These are phyloP conservation scores for Passiflora organensis DNA, from an alignment of 345 rosid genomes.

Conservation along the genomic window DNA sequence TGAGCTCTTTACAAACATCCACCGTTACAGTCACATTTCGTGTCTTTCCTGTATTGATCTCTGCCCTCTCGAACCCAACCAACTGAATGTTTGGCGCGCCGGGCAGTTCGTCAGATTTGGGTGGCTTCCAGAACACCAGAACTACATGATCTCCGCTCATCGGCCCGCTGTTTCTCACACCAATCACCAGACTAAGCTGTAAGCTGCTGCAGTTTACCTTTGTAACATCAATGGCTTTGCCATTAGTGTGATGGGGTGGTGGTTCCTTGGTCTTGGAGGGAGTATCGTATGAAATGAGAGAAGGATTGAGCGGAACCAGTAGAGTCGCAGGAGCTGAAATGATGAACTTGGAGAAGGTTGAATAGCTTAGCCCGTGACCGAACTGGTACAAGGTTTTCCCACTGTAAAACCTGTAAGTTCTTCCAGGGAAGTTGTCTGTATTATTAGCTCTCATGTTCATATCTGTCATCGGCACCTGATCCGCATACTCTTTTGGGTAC, in stretches of 20 bases:
- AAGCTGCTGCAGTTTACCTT: constrained; percentile 30
- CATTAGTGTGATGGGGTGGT: background rate
- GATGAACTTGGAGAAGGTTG: constrained; percentile 35
- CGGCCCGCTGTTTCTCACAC: constrained; percentile 43
- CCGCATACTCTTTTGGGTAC: constrained; percentile 38
- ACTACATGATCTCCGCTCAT: constrained; percentile 46
- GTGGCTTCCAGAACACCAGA: constrained; percentile 54
- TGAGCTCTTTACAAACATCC: constrained; percentile 45
- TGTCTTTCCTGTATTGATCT: constrained; percentile 38
- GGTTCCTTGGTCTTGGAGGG: background rate
- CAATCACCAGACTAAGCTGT: constrained; percentile 21
- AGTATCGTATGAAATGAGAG: background rate
- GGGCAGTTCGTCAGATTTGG: constrained; percentile 15
- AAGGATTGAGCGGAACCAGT: constrained; percentile 2
- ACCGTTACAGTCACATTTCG: constrained; percentile 31
- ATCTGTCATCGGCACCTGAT: constrained; percentile 44
- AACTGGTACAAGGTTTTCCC: constrained; percentile 34
- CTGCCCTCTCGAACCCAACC: constrained; percentile 47
- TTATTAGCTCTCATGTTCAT: constrained; percentile 53
- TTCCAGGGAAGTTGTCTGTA: constrained; percentile 35
- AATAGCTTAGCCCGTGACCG: constrained; percentile 54
- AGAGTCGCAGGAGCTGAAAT: constrained; percentile 31
- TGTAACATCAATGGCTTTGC: constrained; percentile 33
- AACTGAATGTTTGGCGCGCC: constrained; percentile 43
- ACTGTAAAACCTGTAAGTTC: constrained; percentile 45